Base-by-base conservation (phyloP, 352 stramenopile genomes). In the Pythium monospermum region DNA sequence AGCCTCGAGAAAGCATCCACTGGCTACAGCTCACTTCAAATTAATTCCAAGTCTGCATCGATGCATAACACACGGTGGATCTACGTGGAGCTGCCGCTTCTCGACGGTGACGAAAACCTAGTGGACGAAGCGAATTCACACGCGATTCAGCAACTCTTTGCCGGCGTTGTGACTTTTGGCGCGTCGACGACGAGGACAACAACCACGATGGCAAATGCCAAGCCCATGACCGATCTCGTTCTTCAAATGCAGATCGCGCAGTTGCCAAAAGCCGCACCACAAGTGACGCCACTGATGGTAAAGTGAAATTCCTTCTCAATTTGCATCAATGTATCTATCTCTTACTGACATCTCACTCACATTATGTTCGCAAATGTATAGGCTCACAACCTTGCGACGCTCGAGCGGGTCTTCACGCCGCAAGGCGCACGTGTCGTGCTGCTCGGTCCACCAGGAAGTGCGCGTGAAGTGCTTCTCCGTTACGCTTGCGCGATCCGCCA, bases 401-500 rank as follows among this genome's bases (percentile, higher is more conserved):
- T 88, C 11, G 75, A 83, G 8, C 74, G 74, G 11, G 61, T 77
- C 0, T 59, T 77, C 15, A 53, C 59, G 21, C 68, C 43, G 11
- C 43, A 57, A 8, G 71, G 68, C n/a, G 67, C 72, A 1, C 74
- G 73, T 26, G 23, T 71, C 1, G 26, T 87, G 15, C 21, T 87
- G 6, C 8, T 85, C 0, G 67, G 68, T 0, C 35, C 44, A 5
- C 23, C 35, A 12, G 58, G 62, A 26, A 73, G 67, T 41, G 76
- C 53, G 0, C 50, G 54, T 5, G 68, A 81, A 23, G 7, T 69
- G 0, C 33, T 91, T 15, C 40, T 88, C 0, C 69, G 54, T 7
- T 82, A 68, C n/a, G 60, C 70, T 12, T 67, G 54, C 23, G 30
- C 43, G 2, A 54, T 59, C 1, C 53, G 59, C 3, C 53, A 59